phyloP scores from a whole-genome alignment of 208 protist species.

The Naegleria fowleri region DNA sequence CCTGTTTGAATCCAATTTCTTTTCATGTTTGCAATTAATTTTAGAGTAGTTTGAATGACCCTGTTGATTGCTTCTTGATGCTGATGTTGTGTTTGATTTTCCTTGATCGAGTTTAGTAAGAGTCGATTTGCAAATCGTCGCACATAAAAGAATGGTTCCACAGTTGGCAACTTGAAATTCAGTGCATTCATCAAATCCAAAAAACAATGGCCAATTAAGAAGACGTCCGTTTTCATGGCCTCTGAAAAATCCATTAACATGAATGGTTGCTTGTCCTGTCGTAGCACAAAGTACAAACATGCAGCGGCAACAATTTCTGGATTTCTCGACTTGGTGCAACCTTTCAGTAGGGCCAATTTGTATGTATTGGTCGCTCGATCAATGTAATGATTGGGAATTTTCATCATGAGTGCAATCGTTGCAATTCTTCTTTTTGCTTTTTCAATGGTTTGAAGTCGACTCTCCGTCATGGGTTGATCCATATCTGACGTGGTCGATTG shows the following conservation, averaged over 20 bases:
- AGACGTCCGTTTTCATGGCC: conserved; percentile 44
- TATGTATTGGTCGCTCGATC: not conserved
- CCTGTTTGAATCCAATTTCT: conserved; percentile 80
- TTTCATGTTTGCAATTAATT: conserved; percentile 72
- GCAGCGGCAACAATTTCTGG: conserved; percentile 38
- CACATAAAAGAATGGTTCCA: conserved; percentile 73
- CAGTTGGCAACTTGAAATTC: conserved; percentile 68
- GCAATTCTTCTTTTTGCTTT: not conserved
- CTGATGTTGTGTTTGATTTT: conserved; percentile 53
- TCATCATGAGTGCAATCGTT: not conserved
- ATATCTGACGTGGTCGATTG: not conserved
- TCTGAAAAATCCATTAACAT: conserved; percentile 79
- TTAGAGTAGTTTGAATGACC: conserved; percentile 70
- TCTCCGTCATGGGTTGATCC: not conserved
- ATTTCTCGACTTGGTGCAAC: conserved; percentile 11
- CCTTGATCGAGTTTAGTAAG: not conserved
- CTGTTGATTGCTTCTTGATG: conserved; percentile 57
- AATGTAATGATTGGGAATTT: not conserved
- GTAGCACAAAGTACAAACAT: conserved; percentile 71
- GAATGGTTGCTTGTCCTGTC: conserved; percentile 67
- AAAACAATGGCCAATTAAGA: conserved; percentile 58
- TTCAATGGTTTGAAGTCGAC: not conserved
- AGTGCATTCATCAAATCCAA: conserved; percentile 65
- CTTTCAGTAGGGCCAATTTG: conserved; percentile 1
- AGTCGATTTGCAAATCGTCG: conserved; percentile 61